These are phyloP conservation scores for Talaromyces sp. DNA, from an alignment of 2,329 filamentous ascomycete genomes.

Conservation along the genomic window DNA sequence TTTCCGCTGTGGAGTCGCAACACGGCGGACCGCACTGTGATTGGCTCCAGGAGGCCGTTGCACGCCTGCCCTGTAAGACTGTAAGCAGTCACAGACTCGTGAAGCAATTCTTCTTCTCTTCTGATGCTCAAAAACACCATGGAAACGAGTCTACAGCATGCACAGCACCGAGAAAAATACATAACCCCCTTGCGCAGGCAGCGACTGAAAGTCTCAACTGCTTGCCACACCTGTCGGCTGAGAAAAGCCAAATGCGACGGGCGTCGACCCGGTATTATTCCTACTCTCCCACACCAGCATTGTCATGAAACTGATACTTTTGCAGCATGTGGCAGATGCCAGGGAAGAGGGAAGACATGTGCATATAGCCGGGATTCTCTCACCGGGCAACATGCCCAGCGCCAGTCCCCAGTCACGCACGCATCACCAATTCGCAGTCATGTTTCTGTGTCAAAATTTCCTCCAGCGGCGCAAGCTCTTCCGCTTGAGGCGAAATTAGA, in stretches of 20 bases:
- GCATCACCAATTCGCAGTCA: not conserved
- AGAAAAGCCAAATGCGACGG: conserved; percentile 18
- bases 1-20: not conserved
- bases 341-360: conserved; percentile 10
- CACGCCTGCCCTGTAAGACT: not conserved
- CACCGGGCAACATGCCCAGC: not conserved
- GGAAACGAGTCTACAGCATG: not conserved
- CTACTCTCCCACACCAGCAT: not conserved
- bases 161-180: not conserved
- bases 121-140: not conserved
- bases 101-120: not conserved
- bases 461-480: not conserved
- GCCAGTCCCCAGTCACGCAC: not conserved
- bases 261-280: conserved; percentile 14
- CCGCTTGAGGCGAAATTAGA: not conserved
- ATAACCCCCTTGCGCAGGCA: conserved; percentile 3
- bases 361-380: conserved; percentile 9
- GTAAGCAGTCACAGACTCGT: not conserved
- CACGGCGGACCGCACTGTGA: not conserved
- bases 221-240: conserved; percentile 15
- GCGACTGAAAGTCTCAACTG: conserved; percentile 15
- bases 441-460: not conserved
- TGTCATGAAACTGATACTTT: not conserved
- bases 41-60: not conserved
- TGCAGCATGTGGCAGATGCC: conserved; percentile 12